phyloP scores from a whole-genome alignment of 2,329 filamentous ascomycete genomes.

The Cercospora janseana region DNA sequence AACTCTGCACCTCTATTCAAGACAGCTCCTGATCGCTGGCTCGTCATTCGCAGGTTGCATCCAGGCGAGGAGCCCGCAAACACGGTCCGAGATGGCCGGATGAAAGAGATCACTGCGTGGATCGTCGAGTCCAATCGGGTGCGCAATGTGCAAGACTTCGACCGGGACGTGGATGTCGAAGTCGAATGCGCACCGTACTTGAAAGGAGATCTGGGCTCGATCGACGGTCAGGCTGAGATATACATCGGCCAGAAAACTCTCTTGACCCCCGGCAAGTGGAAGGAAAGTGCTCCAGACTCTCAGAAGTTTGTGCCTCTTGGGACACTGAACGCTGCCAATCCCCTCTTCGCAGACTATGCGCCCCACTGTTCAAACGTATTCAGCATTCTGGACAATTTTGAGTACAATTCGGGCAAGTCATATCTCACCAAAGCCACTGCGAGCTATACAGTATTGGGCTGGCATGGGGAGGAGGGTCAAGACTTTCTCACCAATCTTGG shows the following conservation, averaged over 20 bases:
- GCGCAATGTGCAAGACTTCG: conserved; percentile 12
- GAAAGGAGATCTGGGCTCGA: background rate
- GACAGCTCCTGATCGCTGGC: conserved; percentile 14
- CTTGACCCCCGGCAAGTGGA: background rate
- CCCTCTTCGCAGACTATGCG: conserved; percentile 15
- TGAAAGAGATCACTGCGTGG: conserved; percentile 10
- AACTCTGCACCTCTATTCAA: conserved; percentile 10
- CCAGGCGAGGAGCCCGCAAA: background rate
- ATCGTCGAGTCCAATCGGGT: conserved; percentile 17
- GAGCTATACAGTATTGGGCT: conserved; percentile 19
- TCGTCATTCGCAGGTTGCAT: conserved; percentile 15
- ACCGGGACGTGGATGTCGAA: conserved; percentile 11
- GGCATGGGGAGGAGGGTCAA: conserved; percentile 11
- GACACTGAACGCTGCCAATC: conserved; percentile 10
- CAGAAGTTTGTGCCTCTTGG: background rate
- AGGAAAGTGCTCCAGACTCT: background rate
- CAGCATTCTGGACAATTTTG: conserved; percentile 14
- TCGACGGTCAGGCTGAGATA: conserved; percentile 11
- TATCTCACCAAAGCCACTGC: conserved; percentile 14
- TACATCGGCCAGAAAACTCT: conserved; percentile 10
- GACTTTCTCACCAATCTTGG: conserved; percentile 13
- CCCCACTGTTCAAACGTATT: conserved; percentile 16
- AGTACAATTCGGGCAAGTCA: background rate
- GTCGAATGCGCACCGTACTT: conserved; percentile 12
- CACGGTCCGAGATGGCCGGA: too few relatives aligned